Evolutionary conservation across 202 grass and related monocot genomes (phyloP), one percentile per base, ranked within the genome.

Genomic region (Bolboschoenoplectus hybrid): DNA sequence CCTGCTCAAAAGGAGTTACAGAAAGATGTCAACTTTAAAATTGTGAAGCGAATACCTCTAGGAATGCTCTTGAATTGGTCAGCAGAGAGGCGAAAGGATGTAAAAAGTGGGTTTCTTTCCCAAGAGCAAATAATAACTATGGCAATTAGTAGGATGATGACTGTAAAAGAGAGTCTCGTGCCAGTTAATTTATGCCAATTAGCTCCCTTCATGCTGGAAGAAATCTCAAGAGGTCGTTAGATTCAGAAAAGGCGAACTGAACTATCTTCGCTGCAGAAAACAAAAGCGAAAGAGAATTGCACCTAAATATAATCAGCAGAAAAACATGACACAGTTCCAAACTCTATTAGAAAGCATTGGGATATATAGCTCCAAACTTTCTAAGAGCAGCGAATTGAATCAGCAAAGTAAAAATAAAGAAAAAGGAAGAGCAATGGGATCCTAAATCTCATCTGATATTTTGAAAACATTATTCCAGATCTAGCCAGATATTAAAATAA

Each of bases 1-100:
- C 41, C 41, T 0, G 7, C n/a, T 47, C 11, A 72, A 46, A 2
- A 71, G 7, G 3, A 45, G n/a, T 70, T 70, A 44, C 39, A n/a
- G 5, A 41, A 72, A 41, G 46, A 51, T 51, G 0, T 51, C 12
- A 74, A 74, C 3, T 51, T n/a, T 74, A 9, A 12, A 79, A 55
- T 77, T 9, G 9, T 76, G 55, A 85, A 69, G 52, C 5, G 20
- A 13, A 38, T 81, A 90, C 89, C 89, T 85, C 62, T 69, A 87
- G 55, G 80, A 65, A 85, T 60, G 64, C 56, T 81, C 58, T 57
- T 67, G 87, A 90, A 87, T 74, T 87, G 89, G 56, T 90, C 67
- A 4, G 63, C 61, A 51, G 89, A 77, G 26, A 84, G 74, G 58
- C 38, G 11, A 58, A 90, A 76, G 84, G 82, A 56, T 36, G 73